These are phyloP conservation scores for Spizellomyces punctatus DNA, from an alignment of 192 early-diverging fungal species.

Conservation along the genomic window DNA sequence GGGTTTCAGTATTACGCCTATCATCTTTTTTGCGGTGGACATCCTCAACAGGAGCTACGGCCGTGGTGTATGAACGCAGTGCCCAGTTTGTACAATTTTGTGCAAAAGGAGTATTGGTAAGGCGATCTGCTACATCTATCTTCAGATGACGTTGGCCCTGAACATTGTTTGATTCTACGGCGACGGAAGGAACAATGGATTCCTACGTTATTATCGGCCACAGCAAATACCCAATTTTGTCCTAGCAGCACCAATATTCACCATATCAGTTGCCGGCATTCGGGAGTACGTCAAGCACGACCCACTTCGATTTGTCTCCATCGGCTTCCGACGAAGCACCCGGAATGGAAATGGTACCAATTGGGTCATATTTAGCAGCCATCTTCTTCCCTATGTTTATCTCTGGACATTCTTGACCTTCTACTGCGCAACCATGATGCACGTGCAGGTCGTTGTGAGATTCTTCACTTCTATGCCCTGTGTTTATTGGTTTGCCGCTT, in stretches of 20 bases:
- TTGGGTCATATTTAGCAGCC: constrained; percentile 21
- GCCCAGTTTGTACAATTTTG: constrained; percentile 79
- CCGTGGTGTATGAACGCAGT: constrained; percentile 68
- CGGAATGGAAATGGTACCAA: not conserved
- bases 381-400: constrained; percentile 64
- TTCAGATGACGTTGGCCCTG: not conserved
- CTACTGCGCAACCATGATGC: constrained; percentile 72
- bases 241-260: constrained; percentile 78
- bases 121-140: not conserved
- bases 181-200: constrained; percentile 74
- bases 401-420: constrained; percentile 68
- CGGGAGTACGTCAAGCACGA: constrained; percentile 57
- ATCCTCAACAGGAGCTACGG: constrained; percentile 20
- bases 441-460: constrained; percentile 88
- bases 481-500: constrained; percentile 80
- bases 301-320: constrained; percentile 50
- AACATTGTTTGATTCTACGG: constrained; percentile 1
- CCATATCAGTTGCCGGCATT: constrained; percentile 65
- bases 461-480: constrained; percentile 80
- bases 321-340: constrained; percentile 46
- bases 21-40: constrained; percentile 57
- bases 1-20: constrained; percentile 38
- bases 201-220: constrained; percentile 78
- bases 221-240: constrained; percentile 92
- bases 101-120: constrained; percentile 87